Evolutionary conservation across 1,284 basidiomycete genomes (phyloP).

Genomic region (Apiotrichum porosum): DNA sequence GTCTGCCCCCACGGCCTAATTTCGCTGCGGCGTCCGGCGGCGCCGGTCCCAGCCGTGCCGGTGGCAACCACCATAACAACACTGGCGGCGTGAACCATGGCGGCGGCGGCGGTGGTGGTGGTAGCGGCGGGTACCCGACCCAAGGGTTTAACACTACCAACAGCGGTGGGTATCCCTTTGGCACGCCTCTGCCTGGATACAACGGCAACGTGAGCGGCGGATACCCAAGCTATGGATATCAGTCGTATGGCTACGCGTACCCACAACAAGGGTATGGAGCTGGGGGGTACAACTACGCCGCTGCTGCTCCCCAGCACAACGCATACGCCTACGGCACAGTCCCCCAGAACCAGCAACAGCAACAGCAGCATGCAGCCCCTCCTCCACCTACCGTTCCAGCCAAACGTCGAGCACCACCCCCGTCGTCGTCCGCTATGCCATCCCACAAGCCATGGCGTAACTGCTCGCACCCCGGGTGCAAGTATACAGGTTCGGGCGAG

Average conservation of each 20-base stretch:
- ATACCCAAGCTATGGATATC: not conserved
- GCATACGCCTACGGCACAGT: no score
- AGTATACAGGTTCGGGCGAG: conserved; percentile 68
- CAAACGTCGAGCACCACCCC: not conserved
- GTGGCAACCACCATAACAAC: not conserved
- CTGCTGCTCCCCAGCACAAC: not conserved
- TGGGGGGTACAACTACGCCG: not conserved
- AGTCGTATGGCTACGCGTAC: not conserved
- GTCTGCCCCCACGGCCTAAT: not conserved
- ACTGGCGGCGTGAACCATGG: no score
- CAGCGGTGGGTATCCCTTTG: no score
- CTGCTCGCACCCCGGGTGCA: conserved; percentile 66
- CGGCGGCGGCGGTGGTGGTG: no score
- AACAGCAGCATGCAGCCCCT: not conserved
- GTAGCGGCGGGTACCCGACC: conserved; percentile 2
- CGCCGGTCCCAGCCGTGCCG: not conserved
- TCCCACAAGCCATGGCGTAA: conserved; percentile 39
- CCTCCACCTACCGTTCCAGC: conserved; percentile 1
- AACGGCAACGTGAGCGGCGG: conserved; percentile 11
- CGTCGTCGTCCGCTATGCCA: not conserved
- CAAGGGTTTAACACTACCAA: not conserved
- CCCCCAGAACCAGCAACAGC: not conserved
- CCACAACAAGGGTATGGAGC: no score
- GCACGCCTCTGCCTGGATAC: no score
- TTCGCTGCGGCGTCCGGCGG: not conserved